A percentile compares a stretch with the other conserved stretches of the same genome.
phyloP scores from a whole-genome alignment of 306 rosid genomes.

The Gillenia trifoliata region DNA sequence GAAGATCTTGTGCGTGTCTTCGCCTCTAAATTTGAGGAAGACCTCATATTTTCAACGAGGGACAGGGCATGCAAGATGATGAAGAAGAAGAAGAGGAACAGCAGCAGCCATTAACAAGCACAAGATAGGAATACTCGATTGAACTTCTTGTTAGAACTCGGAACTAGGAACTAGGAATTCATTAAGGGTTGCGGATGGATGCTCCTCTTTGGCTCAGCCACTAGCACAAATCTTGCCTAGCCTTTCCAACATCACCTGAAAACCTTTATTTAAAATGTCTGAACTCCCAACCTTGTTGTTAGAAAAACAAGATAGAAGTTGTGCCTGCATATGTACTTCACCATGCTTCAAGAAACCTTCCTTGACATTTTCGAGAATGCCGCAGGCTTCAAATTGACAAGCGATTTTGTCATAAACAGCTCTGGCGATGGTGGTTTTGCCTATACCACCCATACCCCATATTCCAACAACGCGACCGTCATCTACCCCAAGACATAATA shows the following conservation, averaged over 20 bases:
- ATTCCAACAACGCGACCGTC: constrained; percentile 15
- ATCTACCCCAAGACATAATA: not conserved
- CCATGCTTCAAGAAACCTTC: not conserved
- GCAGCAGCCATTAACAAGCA: too few relatives aligned
- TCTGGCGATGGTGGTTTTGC: constrained; percentile 23
- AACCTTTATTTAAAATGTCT: not conserved
- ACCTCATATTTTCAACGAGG: too few relatives aligned
- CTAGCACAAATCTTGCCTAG: constrained; percentile 10
- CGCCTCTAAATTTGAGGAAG: too few relatives aligned
- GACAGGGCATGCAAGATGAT: too few relatives aligned
- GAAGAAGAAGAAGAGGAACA: too few relatives aligned
- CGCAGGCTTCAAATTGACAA: not conserved
- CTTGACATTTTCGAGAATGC: constrained; percentile 17
- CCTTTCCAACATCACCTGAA: not conserved
- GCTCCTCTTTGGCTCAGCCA: too few relatives aligned
- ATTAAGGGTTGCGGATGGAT: too few relatives aligned
- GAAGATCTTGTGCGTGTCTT: too few relatives aligned
- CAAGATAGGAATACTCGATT: too few relatives aligned
- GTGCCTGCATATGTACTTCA: constrained; percentile 1
- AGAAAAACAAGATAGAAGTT: constrained; percentile 2
- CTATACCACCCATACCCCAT: constrained; percentile 33
- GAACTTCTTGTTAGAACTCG: too few relatives aligned
- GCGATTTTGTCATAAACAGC: constrained; percentile 3
- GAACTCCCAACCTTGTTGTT: not conserved
- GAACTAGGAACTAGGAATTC: too few relatives aligned